Conservation (phyloP, 495 filamentous ascomycete species). For the Annulohypoxylon bovei region DNA sequence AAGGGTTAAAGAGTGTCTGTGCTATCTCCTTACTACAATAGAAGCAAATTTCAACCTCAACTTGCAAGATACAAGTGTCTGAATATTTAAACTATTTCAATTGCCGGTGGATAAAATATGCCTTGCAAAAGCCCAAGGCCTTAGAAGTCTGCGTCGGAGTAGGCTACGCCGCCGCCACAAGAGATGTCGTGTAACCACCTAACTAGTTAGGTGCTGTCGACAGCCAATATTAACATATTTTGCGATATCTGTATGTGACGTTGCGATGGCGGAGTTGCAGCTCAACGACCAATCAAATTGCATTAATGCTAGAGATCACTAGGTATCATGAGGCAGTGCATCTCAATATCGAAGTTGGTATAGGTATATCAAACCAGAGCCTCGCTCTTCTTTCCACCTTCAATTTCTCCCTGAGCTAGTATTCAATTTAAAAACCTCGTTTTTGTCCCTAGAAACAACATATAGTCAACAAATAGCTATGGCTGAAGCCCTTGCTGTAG, state of each 20-base stretch:
- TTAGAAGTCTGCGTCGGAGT: neutral
- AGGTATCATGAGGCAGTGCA: neutral
- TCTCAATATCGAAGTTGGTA: too few relatives aligned
- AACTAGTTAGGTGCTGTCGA: neutral
- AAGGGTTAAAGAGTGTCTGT: too few relatives aligned
- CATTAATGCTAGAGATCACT: too few relatives aligned
- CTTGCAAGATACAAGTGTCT: too few relatives aligned
- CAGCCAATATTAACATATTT: too few relatives aligned
- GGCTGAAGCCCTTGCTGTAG: constrained; percentile 48
- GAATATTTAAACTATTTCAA: too few relatives aligned
- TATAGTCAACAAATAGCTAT: constrained; percentile 26
- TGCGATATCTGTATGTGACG: too few relatives aligned
- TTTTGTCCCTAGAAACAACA: too few relatives aligned
- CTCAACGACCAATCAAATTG: neutral
- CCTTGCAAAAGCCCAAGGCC: neutral
- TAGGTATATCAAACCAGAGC: neutral
- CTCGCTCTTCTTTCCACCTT: neutral
- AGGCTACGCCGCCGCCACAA: neutral
- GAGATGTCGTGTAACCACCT: neutral
- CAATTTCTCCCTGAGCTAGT: neutral
- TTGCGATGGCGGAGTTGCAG: neutral
- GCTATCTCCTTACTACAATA: too few relatives aligned
- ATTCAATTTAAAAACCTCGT: neutral
- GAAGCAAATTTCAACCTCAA: too few relatives aligned
- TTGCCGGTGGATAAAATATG: too few relatives aligned